phyloP scores from a whole-genome alignment of 2,329 filamentous ascomycete genomes.

The Calonectria hawksworthii region DNA sequence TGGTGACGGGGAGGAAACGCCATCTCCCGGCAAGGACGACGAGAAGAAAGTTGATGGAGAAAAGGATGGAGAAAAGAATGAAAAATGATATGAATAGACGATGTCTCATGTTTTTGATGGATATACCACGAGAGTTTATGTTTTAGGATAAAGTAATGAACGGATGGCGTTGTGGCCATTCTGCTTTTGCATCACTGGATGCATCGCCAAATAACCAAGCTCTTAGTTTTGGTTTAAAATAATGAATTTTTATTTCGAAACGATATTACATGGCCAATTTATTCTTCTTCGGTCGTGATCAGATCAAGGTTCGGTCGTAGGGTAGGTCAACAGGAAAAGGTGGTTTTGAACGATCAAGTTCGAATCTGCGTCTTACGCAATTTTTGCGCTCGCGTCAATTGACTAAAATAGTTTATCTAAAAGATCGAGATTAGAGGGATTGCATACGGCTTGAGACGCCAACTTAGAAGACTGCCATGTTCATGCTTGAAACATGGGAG shows the following conservation, averaged over 20 bases:
- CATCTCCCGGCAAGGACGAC: neutral
- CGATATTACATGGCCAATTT: too few relatives aligned
- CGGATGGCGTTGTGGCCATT: neutral
- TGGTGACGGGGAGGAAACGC: too few relatives aligned
- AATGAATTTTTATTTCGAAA: neutral
- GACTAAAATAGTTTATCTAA: too few relatives aligned
- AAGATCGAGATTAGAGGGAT: neutral
- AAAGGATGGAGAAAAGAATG: neutral
- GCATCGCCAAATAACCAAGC: neutral
- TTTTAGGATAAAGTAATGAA: neutral
- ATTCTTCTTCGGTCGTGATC: neutral
- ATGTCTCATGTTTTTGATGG: neutral
- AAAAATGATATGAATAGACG: neutral
- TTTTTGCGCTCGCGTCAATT: neutral
- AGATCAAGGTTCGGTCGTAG: too few relatives aligned
- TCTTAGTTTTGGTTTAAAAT: neutral
- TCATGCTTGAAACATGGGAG: neutral
- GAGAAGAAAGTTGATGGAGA: neutral
- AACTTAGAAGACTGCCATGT: neutral
- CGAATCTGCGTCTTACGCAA: neutral
- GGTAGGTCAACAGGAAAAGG: neutral
- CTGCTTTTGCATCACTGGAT: neutral
- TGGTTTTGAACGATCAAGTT: neutral
- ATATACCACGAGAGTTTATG: neutral
- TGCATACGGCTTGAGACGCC: too few relatives aligned